Percentiles rank a stretch among this genome's conserved stretches.
phyloP scores from a whole-genome alignment of 495 filamentous ascomycete genomes.

The Xylaria bambusicola region DNA sequence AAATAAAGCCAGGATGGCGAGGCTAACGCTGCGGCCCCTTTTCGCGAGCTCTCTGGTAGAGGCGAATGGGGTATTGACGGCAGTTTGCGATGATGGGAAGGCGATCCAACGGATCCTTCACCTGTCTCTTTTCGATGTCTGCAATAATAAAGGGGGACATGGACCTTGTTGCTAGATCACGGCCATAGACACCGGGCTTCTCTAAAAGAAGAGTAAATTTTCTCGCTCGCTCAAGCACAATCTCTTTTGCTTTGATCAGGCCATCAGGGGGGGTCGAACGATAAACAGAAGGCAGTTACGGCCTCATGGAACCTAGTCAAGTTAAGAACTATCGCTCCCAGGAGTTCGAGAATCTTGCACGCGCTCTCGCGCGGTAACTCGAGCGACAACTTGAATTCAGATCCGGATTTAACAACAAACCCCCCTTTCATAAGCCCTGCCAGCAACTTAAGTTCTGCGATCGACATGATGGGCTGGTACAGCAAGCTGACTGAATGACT shows the following conservation, averaged over 20 bases:
- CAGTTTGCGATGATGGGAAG: slow-evolving; percentile 4
- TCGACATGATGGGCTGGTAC: neutral
- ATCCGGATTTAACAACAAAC: neutral
- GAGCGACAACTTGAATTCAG: neutral
- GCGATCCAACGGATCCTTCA: neutral
- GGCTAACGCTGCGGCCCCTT: neutral
- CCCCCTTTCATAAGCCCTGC: neutral
- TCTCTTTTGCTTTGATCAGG: neutral
- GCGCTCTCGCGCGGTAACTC: neutral
- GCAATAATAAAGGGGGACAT: neutral
- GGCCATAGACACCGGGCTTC: neutral
- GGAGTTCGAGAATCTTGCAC: neutral
- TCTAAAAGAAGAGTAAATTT: slow-evolving; percentile 1
- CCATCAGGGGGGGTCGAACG: neutral
- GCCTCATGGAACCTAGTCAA: slow-evolving; percentile 8
- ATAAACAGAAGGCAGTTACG: slow-evolving; percentile 6
- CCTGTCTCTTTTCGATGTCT: neutral
- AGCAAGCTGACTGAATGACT: slow-evolving; percentile 16
- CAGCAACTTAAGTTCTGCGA: slow-evolving; percentile 2
- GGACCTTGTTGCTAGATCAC: neutral
- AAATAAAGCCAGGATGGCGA: neutral
- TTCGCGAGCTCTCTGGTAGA: neutral
- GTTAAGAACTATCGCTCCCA: slow-evolving; percentile 1
- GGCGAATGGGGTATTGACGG: neutral
- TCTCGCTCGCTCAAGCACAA: slow-evolving; percentile 4